Evolutionary conservation across 2,329 filamentous ascomycete species (phyloP).

Genomic region (Phialocephala sp.): DNA sequence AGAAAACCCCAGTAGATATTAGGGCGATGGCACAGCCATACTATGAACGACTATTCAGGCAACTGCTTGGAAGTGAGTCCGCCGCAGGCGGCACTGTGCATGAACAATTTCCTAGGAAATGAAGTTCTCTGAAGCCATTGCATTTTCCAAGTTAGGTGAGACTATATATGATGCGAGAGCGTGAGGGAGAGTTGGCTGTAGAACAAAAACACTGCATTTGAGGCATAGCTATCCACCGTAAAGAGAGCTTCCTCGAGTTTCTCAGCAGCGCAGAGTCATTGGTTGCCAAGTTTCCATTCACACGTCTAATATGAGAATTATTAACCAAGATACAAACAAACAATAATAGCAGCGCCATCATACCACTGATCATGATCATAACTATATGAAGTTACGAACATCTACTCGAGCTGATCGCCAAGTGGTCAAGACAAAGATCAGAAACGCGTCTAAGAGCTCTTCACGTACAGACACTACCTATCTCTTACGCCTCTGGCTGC

Average conservation of each 20-base stretch:
- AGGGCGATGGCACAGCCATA: slow-evolving; percentile 3
- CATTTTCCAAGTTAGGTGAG: background rate
- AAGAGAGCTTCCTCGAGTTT: background rate
- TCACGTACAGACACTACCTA: background rate
- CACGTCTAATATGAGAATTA: background rate
- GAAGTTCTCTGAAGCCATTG: background rate
- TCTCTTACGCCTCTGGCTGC: background rate
- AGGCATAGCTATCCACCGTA: background rate
- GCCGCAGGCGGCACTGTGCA: background rate
- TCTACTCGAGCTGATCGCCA: background rate
- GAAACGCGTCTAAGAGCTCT: slow-evolving; percentile 6
- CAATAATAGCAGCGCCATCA: background rate
- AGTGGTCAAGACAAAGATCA: background rate
- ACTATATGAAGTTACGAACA: background rate
- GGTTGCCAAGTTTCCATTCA: background rate
- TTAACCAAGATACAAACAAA: background rate
- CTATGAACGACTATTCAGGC: slow-evolving; percentile 2
- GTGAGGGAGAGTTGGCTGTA: background rate
- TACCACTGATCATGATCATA: background rate
- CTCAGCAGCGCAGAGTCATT: background rate
- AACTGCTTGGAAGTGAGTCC: background rate
- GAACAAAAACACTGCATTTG: background rate
- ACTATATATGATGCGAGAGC: background rate
- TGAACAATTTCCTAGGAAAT: background rate
- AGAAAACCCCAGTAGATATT: slow-evolving; percentile 6